Evolutionary conservation across 441 rosid genomes (phyloP).

Genomic region (Pelargonium myrrhifolium): DNA sequence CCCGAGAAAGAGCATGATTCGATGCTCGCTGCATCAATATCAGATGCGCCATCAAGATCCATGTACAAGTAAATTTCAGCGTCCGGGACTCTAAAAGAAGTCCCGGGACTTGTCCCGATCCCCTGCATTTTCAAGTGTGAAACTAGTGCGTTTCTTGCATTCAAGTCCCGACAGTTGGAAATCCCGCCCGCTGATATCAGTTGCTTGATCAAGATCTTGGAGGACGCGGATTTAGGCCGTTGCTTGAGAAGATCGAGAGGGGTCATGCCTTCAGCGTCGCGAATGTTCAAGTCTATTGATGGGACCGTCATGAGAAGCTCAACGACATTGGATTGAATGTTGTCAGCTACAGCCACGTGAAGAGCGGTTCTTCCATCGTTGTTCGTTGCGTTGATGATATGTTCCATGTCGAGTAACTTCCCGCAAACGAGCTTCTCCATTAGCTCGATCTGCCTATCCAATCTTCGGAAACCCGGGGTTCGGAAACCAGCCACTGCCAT

Average conservation of each 20-base stretch:
- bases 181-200: slow-evolving; percentile 77
- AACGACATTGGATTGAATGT: slow-evolving; percentile 50
- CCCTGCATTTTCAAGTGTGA: slow-evolving; percentile 53
- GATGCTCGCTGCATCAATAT: slow-evolving; percentile 35
- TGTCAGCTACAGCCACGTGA: slow-evolving; percentile 67
- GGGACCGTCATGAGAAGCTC: slow-evolving; percentile 57
- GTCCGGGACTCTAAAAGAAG: slow-evolving; percentile 73
- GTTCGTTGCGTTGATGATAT: slow-evolving; percentile 55
- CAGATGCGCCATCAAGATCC: slow-evolving; percentile 33
- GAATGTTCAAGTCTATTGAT: slow-evolving; percentile 48
- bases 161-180: slow-evolving; percentile 31
- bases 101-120: slow-evolving; percentile 67
- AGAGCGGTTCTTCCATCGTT: slow-evolving; percentile 66
- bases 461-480: slow-evolving; percentile 65
- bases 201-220: slow-evolving; percentile 67
- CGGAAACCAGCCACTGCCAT: slow-evolving; percentile 74
- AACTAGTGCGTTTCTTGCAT: slow-evolving; percentile 31
- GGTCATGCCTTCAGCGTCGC: slow-evolving; percentile 65
- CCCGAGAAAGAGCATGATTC: slow-evolving; percentile 48
- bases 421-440: slow-evolving; percentile 43
- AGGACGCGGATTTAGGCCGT: slow-evolving; percentile 57
- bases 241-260: slow-evolving; percentile 72
- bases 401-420: slow-evolving; percentile 33
- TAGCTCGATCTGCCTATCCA: slow-evolving; percentile 70
- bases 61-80: slow-evolving; percentile 75